A percentile compares a stretch with the other conserved stretches of the same genome.
phyloP scores from a whole-genome alignment of 2,329 filamentous ascomycete species.

The Curvularia spicifera region DNA sequence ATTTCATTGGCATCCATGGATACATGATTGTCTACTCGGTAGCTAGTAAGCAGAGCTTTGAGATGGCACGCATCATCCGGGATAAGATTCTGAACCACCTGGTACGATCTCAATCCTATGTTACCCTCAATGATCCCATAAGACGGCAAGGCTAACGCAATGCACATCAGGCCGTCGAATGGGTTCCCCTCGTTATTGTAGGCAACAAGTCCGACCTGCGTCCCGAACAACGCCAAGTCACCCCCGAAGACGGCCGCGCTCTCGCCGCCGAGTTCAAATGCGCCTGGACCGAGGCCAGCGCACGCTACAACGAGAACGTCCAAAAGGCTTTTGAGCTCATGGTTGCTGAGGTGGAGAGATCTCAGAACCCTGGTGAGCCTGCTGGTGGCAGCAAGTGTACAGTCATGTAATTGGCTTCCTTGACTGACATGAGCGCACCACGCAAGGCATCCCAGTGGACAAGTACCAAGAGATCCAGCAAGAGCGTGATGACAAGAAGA shows the following conservation, averaged over 20 bases:
- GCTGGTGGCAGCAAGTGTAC: slow-evolving; percentile 79
- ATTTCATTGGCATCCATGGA: slow-evolving; percentile 98
- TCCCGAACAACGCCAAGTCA: slow-evolving; percentile 91
- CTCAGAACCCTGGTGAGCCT: slow-evolving; percentile 86
- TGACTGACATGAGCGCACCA: slow-evolving; percentile 26
- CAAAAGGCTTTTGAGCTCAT: slow-evolving; percentile 90
- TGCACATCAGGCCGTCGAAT: slow-evolving; percentile 76
- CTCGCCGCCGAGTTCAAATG: slow-evolving; percentile 87
- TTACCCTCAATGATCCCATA: no score
- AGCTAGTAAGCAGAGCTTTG: slow-evolving; percentile 88
- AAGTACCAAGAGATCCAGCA: slow-evolving; percentile 6
- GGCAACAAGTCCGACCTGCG: slow-evolving; percentile 97
- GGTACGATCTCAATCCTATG: slow-evolving; percentile 58
- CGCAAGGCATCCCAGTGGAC: slow-evolving; percentile 14
- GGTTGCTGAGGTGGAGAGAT: slow-evolving; percentile 93
- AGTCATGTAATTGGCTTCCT: slow-evolving; percentile 71
- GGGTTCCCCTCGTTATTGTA: slow-evolving; percentile 91
- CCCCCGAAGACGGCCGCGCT: slow-evolving; percentile 81
- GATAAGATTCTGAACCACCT: slow-evolving; percentile 98
- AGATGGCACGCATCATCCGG: slow-evolving; percentile 94
- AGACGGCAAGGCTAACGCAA: slow-evolving; percentile 14
- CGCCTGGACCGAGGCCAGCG: slow-evolving; percentile 93
- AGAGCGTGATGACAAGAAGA: slow-evolving; percentile 4
- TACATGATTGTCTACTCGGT: slow-evolving; percentile 99
- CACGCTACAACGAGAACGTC: slow-evolving; percentile 93